Conservation (phyloP, 1,139 yeast genomes). For the Candida pseudoviswanathii region DNA sequence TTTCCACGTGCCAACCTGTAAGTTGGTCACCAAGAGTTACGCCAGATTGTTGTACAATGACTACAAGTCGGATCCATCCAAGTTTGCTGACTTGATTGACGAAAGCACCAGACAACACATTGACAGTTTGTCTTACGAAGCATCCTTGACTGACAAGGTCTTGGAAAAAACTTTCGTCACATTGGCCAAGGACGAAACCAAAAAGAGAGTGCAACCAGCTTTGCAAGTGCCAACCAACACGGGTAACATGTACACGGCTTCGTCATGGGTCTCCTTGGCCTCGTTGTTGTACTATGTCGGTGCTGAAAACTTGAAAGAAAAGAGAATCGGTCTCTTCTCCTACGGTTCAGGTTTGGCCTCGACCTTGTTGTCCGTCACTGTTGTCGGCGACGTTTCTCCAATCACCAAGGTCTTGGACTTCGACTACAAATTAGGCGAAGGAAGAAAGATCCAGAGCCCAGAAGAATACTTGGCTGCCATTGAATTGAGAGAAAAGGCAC, state of each 20-base stretch:
- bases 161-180: slow-evolving; percentile 86
- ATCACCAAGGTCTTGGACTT: slow-evolving; percentile 70
- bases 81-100: slow-evolving; percentile 52
- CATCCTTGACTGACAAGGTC: slow-evolving; percentile 74
- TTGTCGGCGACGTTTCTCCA: slow-evolving; percentile 76
- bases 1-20: slow-evolving; percentile 98
- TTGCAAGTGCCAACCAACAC: slow-evolving; percentile 91
- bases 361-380: slow-evolving; percentile 76
- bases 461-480: slow-evolving; percentile 80
- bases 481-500: slow-evolving; percentile 85
- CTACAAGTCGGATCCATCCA: slow-evolving; percentile 65
- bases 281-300: slow-evolving; percentile 80
- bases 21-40: slow-evolving; percentile 88
- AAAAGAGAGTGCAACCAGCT: slow-evolving; percentile 77
- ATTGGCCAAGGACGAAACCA: slow-evolving; percentile 70
- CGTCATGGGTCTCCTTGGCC: slow-evolving; percentile 84
- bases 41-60: slow-evolving; percentile 93
- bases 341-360: slow-evolving; percentile 99
- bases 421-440: slow-evolving; percentile 62
- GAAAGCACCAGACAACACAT: slow-evolving; percentile 60
- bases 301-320: slow-evolving; percentile 69
- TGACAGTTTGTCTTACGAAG: slow-evolving; percentile 68
- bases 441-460: slow-evolving; percentile 72
- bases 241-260: slow-evolving; percentile 98
- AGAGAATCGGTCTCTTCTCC: slow-evolving; percentile 91